Evolutionary conservation across 73 alveolate genomes (phyloP).

Genomic region (Tetrahymena borealis): DNA sequence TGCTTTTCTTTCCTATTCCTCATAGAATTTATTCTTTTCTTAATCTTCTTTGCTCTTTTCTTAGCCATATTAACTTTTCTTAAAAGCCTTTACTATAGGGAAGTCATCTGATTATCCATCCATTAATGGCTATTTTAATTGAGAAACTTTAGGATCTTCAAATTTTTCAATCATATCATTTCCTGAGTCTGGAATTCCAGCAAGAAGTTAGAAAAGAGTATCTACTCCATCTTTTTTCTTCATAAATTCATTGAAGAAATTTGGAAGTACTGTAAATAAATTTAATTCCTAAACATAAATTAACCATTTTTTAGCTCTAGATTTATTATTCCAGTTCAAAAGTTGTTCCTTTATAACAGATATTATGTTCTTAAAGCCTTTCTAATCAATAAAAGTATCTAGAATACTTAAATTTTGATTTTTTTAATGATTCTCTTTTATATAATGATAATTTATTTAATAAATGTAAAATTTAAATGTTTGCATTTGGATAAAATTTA

Average conservation of each 20-base stretch:
- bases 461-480: too few species aligned
- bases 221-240: slow-evolving; percentile 51
- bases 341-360: slow-evolving; percentile 45
- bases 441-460: too few species aligned
- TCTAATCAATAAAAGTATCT: slow-evolving; percentile 45
- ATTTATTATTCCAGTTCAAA: slow-evolving; percentile 42
- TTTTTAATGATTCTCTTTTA: too few species aligned
- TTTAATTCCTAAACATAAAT: slow-evolving; percentile 55
- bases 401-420: neutral
- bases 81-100: neutral
- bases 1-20: slow-evolving; percentile 55
- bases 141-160: neutral
- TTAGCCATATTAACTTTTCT: neutral
- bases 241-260: slow-evolving; percentile 53
- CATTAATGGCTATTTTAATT: neutral
- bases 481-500: too few species aligned
- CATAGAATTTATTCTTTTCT: slow-evolving; percentile 44
- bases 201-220: slow-evolving; percentile 54
- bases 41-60: slow-evolving; percentile 2
- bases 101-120: neutral
- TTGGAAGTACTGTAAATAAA: slow-evolving; percentile 52
- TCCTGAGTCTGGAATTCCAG: slow-evolving; percentile 56
- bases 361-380: slow-evolving; percentile 57
- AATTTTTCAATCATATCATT: neutral
- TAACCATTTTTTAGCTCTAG: slow-evolving; percentile 53